A percentile compares a stretch with the other conserved stretches of the same genome.
Evolutionary conservation across 805 yeast genomes (phyloP).

Genomic region (Torulaspora microellipsoides): DNA sequence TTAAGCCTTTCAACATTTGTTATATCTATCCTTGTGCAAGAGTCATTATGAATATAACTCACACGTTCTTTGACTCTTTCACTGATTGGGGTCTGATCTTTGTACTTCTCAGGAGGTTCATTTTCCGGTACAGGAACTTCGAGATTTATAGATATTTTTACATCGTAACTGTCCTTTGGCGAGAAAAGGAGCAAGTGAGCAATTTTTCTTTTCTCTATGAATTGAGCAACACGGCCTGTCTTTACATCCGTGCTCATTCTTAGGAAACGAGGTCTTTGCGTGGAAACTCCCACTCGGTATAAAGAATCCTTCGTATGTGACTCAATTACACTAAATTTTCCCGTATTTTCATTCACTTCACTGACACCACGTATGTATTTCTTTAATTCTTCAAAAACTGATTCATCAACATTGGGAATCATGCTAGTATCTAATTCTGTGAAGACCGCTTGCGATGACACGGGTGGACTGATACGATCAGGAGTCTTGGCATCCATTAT

Average conservation of each 20-base stretch:
- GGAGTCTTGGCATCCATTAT: slow-evolving; percentile 62
- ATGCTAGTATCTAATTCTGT: slow-evolving; percentile 56
- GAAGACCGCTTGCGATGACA: slow-evolving; percentile 61
- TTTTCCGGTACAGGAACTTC: slow-evolving; percentile 64
- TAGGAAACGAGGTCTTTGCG: slow-evolving; percentile 58
- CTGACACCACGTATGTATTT: slow-evolving; percentile 53
- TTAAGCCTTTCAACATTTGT: slow-evolving; percentile 48
- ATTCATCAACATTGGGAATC: slow-evolving; percentile 61
- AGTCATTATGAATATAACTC: slow-evolving; percentile 67
- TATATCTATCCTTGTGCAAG: slow-evolving; percentile 67
- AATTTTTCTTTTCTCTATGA: slow-evolving; percentile 69
- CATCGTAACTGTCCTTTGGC: slow-evolving; percentile 75
- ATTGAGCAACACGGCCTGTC: slow-evolving; percentile 62
- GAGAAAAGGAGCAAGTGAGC: slow-evolving; percentile 65
- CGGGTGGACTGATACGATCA: slow-evolving; percentile 57
- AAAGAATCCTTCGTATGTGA: slow-evolving; percentile 60
- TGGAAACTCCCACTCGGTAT: slow-evolving; percentile 57
- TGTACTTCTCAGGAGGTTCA: slow-evolving; percentile 50
- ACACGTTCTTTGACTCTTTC: slow-evolving; percentile 69
- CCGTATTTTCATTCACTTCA: slow-evolving; percentile 44
- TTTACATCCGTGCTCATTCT: slow-evolving; percentile 64
- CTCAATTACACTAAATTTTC: slow-evolving; percentile 55
- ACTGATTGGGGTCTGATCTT: slow-evolving; percentile 48
- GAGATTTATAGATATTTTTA: slow-evolving; percentile 66
- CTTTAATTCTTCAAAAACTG: slow-evolving; percentile 53